Conservation (phyloP, 2,329 filamentous ascomycete species). For the Ascosphaera aggregata region DNA sequence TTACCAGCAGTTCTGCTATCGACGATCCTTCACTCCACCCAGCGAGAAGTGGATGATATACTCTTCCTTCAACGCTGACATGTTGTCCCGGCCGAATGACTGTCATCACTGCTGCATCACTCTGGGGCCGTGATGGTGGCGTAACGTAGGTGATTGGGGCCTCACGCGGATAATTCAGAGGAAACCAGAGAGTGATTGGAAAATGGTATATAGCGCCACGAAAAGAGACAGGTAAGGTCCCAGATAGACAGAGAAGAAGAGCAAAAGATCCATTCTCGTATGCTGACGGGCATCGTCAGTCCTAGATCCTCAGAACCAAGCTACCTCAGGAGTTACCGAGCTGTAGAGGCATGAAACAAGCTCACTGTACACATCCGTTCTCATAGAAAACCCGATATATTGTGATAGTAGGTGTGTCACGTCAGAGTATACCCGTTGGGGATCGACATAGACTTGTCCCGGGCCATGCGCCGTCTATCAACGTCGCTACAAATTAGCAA, state of each 20-base stretch:
- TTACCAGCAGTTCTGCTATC: slow-evolving; percentile 56
- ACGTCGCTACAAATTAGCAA: slow-evolving; percentile 2
- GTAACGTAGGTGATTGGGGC: slow-evolving; percentile 74
- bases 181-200: slow-evolving; percentile 80
- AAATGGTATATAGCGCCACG: slow-evolving; percentile 77
- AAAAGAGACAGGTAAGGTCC: slow-evolving; percentile 79
- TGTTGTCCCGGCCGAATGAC: slow-evolving; percentile 78
- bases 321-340: background rate
- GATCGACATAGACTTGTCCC: slow-evolving; percentile 69
- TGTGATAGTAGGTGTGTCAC: slow-evolving; percentile 60
- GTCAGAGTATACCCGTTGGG: slow-evolving; percentile 82
- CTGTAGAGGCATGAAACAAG: slow-evolving; percentile 3
- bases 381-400: slow-evolving; percentile 56
- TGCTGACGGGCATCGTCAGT: slow-evolving; percentile 26
- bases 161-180: slow-evolving; percentile 69
- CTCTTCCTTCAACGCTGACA: slow-evolving; percentile 73
- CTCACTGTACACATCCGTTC: slow-evolving; percentile 89
- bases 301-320: background rate
- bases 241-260: slow-evolving; percentile 63
- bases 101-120: slow-evolving; percentile 79
- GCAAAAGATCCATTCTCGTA: slow-evolving; percentile 74
- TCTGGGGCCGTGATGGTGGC: too few relatives aligned
- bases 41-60: slow-evolving; percentile 89
- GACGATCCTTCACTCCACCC: slow-evolving; percentile 74
- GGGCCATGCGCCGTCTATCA: slow-evolving; percentile 10